Conservation (phyloP, 805 yeast genomes). For the Candida corydali region DNA sequence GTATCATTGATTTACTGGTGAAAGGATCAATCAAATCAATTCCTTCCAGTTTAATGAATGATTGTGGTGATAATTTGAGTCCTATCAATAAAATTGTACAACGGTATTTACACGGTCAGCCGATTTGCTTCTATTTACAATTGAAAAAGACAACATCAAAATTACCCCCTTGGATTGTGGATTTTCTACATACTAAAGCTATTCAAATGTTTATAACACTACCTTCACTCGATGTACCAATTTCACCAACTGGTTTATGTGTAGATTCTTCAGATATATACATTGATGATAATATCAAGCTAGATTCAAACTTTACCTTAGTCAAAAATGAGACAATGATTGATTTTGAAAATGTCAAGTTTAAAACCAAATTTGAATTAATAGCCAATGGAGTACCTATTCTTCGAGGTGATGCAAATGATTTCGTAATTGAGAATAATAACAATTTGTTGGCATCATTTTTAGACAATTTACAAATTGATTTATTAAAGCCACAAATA, state of each 20-base stretch:
- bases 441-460: background rate
- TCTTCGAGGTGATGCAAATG: background rate
- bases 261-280: conserved; percentile 3
- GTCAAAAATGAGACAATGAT: background rate
- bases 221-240: conserved; percentile 10
- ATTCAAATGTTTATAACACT: conserved; percentile 13
- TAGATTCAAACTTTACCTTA: conserved; percentile 3
- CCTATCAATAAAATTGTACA: conserved; percentile 18
- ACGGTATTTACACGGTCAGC: conserved; percentile 14
- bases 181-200: conserved; percentile 12
- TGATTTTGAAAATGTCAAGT: conserved; percentile 1
- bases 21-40: conserved; percentile 17
- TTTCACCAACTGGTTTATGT: background rate
- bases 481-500: conserved; percentile 9
- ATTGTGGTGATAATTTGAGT: conserved; percentile 17
- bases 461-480: conserved; percentile 8
- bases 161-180: conserved; percentile 24
- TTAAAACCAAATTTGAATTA: conserved; percentile 2
- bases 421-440: background rate
- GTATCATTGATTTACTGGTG: conserved; percentile 14
- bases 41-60: conserved; percentile 14
- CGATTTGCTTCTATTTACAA: conserved; percentile 15
- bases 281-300: conserved; percentile 1
- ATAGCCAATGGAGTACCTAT: background rate
- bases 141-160: conserved; percentile 10